Conservation (phyloP, 352 stramenopile species). For the Blastocystis sp. region DNA sequence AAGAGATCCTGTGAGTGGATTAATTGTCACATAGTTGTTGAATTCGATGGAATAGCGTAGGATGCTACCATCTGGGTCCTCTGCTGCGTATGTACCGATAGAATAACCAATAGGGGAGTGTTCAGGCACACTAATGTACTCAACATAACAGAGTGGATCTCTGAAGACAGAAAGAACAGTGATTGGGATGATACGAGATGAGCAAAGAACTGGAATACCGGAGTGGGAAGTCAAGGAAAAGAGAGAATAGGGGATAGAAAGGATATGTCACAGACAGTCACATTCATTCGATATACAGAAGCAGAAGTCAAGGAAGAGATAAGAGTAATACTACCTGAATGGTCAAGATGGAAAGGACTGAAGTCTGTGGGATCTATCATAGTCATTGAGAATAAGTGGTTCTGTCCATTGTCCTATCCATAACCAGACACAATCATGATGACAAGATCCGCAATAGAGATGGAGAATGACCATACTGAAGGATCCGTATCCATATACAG, state of each 20-base stretch:
- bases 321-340: not conserved
- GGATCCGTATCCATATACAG: not conserved
- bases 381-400: not conserved
- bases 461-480: not conserved
- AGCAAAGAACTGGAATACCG: not conserved
- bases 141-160: conserved; percentile 11
- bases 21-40: not conserved
- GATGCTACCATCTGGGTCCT: not conserved
- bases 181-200: not conserved
- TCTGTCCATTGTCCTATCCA: not conserved
- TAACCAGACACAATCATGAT: not conserved
- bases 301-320: not conserved
- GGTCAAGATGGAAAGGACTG: not conserved
- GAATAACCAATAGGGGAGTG: not conserved
- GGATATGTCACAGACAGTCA: conserved; percentile 23
- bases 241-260: not conserved
- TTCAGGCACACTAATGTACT: not conserved
- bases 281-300: not conserved
- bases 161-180: not conserved
- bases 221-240: not conserved
- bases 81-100: not conserved
- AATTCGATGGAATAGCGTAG: not conserved
- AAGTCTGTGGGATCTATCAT: not conserved
- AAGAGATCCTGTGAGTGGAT: not conserved
- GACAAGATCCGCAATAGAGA: not conserved